Base-by-base conservation (phyloP, 2,329 filamentous ascomycete genomes). In the Fusarium tjaetaba region DNA sequence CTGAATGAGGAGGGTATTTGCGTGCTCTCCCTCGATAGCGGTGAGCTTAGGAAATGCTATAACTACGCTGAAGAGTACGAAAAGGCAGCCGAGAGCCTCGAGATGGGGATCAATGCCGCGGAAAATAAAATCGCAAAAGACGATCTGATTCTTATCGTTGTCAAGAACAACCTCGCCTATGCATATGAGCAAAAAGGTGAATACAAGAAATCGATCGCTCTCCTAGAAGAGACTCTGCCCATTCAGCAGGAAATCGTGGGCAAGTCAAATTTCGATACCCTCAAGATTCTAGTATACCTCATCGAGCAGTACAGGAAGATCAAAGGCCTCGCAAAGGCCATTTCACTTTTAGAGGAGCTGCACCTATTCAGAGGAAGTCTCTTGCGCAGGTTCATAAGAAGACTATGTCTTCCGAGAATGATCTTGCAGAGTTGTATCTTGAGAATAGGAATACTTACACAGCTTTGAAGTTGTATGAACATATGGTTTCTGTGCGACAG, bases 201-300 rank as follows among this genome's bases (percentile, higher is more conserved):
- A 8, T 15, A 20, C 0, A 43, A 9, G 1, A 5, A 56, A 14
- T 1, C 11, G 2, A 56, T 56, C 1, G 1, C 15, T 13, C 0
- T 38, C 4, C 6, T 32, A 4, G 22, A 57, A 16, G 26, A 62
- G 2, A 8, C 15, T 0, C 13, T 62, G 3, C 32, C 49, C 0
- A 8, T 45, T n/a, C 8, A 26, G 20, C 1, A 26, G 13, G 7
- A 16, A 0, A 8, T 2, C 7, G 2, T 56, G 1, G 32, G 49
- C 3, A 26, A 5, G 32, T 4, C 30, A 3, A 32, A 61, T 20
- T 4, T 1, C 3, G 13, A 26, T 1, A 32, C 32, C 9, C 16
- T 61, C 39, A 14, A 16, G n/a, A 20, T 20, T 2, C 39, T 26
- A 32, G 6, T 3, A 14, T 7, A 18, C 4, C 32, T 61, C 4